phyloP scores from a whole-genome alignment of 495 filamentous ascomycete genomes.

The Apiosordaria backusii region DNA sequence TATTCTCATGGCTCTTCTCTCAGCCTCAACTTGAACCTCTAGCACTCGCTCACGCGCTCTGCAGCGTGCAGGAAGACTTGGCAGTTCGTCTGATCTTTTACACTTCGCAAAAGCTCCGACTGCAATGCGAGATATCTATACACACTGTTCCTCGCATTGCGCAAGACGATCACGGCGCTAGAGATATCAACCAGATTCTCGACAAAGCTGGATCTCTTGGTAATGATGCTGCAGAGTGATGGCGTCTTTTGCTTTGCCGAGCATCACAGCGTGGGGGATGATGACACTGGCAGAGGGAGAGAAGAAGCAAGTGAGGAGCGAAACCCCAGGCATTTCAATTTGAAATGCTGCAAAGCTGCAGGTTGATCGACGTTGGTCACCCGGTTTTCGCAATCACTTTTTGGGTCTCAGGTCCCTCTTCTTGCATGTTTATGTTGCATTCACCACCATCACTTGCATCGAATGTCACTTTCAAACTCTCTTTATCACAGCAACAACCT shows the following conservation, averaged over 20 bases:
- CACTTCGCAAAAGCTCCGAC: constrained; percentile 8
- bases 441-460: constrained; percentile 16
- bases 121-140: constrained; percentile 13
- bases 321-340: not conserved
- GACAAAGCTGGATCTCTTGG: constrained; percentile 2
- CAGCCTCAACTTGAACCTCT: not conserved
- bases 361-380: constrained; percentile 25
- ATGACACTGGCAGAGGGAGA: not conserved
- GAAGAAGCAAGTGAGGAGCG: not conserved
- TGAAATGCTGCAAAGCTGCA: constrained; percentile 22
- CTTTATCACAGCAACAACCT: constrained; percentile 4
- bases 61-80: not conserved
- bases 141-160: constrained; percentile 10
- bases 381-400: constrained; percentile 21
- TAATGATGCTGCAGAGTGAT: constrained; percentile 11
- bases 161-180: constrained; percentile 15
- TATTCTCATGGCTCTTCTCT: not conserved
- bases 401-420: constrained; percentile 6
- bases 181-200: not conserved
- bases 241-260: not conserved
- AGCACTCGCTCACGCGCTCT: not conserved
- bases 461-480: not conserved
- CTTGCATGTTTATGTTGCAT: constrained; percentile 25
- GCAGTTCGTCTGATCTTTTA: constrained; percentile 27
- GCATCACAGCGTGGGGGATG: constrained; percentile 12